These are phyloP conservation scores for Suhomyces wounanorum DNA, from an alignment of 1,139 yeast species.

Conservation along the genomic window DNA sequence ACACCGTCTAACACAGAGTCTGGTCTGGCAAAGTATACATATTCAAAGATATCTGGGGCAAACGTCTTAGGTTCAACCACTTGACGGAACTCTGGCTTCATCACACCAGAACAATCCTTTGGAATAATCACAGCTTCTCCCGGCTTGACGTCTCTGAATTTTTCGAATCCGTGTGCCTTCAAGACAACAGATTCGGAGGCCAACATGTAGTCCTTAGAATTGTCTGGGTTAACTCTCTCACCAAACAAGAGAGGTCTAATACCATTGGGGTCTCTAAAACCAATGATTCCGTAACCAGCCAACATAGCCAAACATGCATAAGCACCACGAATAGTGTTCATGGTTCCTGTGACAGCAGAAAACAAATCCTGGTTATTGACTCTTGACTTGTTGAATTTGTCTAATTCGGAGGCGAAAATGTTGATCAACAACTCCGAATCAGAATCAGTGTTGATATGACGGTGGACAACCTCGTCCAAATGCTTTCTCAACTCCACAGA, in stretches of 20 bases:
- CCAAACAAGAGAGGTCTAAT: conserved; percentile 90
- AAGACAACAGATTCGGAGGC: conserved; percentile 95
- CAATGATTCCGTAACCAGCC: conserved; percentile 94
- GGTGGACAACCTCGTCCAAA: conserved; percentile 91
- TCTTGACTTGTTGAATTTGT: conserved; percentile 88
- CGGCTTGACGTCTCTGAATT: conserved; percentile 80
- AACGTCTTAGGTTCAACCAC: conserved; percentile 77
- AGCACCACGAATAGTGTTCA: conserved; percentile 83
- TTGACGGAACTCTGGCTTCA: conserved; percentile 78
- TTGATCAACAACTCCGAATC: conserved; percentile 90
- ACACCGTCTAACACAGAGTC: conserved; percentile 95
- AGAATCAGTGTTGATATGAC: conserved; percentile 95
- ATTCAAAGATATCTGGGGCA: conserved; percentile 96
- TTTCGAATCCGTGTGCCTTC: conserved; percentile 86
- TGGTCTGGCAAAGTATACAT: conserved; percentile 97
- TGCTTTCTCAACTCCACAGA: conserved; percentile 73
- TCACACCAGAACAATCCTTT: conserved; percentile 50
- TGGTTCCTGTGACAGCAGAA: conserved; percentile 81
- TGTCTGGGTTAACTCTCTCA: conserved; percentile 67
- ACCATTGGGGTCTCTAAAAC: conserved; percentile 97
- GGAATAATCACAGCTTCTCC: conserved; percentile 97
- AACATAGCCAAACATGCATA: conserved; percentile 94
- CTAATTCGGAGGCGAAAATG: conserved; percentile 88
- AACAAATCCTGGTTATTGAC: conserved; percentile 90
- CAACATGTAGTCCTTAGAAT: conserved; percentile 88